These are phyloP conservation scores for Suhomyces panamericanus DNA, from an alignment of 1,139 yeast genomes.

Conservation along the genomic window DNA sequence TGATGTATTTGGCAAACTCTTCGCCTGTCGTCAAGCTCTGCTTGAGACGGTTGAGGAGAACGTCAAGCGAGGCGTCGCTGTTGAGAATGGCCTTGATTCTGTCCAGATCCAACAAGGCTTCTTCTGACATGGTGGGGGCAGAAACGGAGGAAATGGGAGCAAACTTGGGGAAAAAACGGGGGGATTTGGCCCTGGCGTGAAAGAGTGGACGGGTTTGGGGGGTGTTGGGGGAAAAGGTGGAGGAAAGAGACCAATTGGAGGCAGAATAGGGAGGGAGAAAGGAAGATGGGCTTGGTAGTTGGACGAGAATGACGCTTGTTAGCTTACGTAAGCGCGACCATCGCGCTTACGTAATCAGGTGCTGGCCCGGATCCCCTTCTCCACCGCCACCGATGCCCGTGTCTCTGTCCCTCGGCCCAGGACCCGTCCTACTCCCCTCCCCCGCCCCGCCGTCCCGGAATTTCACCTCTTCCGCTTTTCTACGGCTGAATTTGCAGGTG, in stretches of 20 bases:
- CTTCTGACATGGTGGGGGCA: slow-evolving; percentile 16
- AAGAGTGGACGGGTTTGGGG: neutral
- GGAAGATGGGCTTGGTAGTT: too few species aligned
- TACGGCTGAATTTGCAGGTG: too few species aligned
- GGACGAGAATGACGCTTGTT: slow-evolving; percentile 2
- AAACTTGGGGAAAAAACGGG: neutral
- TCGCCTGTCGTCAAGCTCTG: slow-evolving; percentile 80
- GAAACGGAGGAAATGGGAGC: too few species aligned
- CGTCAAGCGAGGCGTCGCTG: slow-evolving; percentile 53
- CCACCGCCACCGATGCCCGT: too few species aligned
- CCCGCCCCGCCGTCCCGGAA: too few species aligned
- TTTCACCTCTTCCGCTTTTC: too few species aligned
- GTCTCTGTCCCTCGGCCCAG: too few species aligned
- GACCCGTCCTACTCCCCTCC: too few species aligned
- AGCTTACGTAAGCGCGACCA: slow-evolving; percentile 1
- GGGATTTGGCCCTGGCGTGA: neutral
- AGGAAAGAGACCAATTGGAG: neutral
- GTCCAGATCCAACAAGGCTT: slow-evolving; percentile 30
- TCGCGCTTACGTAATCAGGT: neutral
- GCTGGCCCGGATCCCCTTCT: too few species aligned
- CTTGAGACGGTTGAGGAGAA: slow-evolving; percentile 70
- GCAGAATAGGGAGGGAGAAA: neutral
- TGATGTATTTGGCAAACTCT: slow-evolving; percentile 76
- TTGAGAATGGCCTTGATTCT: slow-evolving; percentile 33
- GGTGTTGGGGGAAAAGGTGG: neutral